phyloP scores from a whole-genome alignment of 768 basidiomycete species.

The Cystobasidium ongulense region DNA sequence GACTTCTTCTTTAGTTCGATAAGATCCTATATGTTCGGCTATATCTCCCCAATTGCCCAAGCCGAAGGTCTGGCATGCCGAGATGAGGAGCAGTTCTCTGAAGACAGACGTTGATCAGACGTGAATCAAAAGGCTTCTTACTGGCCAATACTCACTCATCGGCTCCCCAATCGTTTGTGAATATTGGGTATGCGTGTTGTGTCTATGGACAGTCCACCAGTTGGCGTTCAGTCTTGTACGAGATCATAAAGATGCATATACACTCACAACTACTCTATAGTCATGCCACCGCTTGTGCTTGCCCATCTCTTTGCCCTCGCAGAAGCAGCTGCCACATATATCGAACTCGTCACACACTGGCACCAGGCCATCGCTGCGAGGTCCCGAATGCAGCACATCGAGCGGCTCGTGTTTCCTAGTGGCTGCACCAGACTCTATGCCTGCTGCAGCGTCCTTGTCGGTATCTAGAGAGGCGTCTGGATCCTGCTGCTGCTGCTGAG shows the following conservation, averaged over 20 bases:
- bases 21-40: constrained; percentile 74
- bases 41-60: constrained; percentile 96
- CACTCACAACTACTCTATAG: constrained; percentile 75
- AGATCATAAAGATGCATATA: background rate
- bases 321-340: constrained; percentile 86
- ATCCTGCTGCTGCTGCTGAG: constrained; percentile 17
- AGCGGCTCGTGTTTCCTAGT: constrained; percentile 22
- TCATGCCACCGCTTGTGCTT: constrained; percentile 76
- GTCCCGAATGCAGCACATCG: constrained; percentile 48
- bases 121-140: background rate
- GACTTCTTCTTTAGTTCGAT: constrained; percentile 85
- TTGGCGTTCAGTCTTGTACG: background rate
- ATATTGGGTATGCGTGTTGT: constrained; percentile 92
- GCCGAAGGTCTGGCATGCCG: constrained; percentile 77
- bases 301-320: constrained; percentile 77
- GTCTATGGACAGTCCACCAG: constrained; percentile 54
- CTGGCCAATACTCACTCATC: constrained; percentile 63
- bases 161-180: constrained; percentile 90
- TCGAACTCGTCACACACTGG: constrained; percentile 70
- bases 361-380: constrained; percentile 50
- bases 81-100: constrained; percentile 80
- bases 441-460: background rate
- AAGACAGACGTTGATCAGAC: constrained; percentile 10
- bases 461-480: background rate
- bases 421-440: background rate